Percentiles rank a stretch among this genome's conserved stretches.
These are phyloP conservation scores for Pythium myriotylum DNA, from an alignment of 352 stramenopile species.

Conservation along the genomic window DNA sequence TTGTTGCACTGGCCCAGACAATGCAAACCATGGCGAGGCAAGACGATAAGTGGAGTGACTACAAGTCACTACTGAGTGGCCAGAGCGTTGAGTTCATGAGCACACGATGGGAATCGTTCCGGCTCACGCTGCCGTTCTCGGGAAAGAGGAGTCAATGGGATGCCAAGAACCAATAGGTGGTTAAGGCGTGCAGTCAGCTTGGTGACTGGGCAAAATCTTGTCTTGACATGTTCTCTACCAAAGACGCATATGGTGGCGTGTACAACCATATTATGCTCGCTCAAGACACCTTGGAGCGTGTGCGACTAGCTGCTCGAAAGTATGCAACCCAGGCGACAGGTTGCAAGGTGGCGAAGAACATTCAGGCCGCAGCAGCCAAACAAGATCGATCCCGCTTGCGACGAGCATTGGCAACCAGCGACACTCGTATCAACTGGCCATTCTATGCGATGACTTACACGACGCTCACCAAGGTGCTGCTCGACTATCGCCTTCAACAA, in stretches of 20 bases:
- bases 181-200: background rate
- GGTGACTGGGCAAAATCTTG: background rate
- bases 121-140: background rate
- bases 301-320: background rate
- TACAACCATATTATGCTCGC: background rate
- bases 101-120: background rate
- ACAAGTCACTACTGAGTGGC: background rate
- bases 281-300: background rate
- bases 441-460: constrained; percentile 15
- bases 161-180: background rate
- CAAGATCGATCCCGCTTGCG: background rate
- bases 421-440: background rate
- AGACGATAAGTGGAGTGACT: background rate
- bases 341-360: constrained; percentile 6
- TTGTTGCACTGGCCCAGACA: background rate
- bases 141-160: background rate
- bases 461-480: constrained; percentile 5
- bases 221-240: background rate
- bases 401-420: background rate
- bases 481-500: constrained; percentile 16
- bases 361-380: too few relatives aligned
- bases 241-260: background rate
- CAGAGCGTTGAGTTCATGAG: background rate
- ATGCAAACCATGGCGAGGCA: background rate
- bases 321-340: background rate